phyloP scores from a whole-genome alignment of 106 monocot genomes.

The Platanthera guangdongensis region DNA sequence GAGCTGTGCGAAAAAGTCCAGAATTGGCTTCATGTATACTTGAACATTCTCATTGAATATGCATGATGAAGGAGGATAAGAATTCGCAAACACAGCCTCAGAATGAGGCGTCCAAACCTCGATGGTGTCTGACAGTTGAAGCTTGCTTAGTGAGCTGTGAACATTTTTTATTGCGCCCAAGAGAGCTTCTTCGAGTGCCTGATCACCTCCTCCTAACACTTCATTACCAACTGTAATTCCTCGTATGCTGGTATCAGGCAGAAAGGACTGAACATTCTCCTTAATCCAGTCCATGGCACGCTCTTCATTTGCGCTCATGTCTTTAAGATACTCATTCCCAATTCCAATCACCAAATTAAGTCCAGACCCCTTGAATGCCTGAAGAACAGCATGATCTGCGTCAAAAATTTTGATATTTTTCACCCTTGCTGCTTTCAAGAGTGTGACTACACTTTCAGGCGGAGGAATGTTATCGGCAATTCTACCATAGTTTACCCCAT shows the following conservation, averaged over 20 bases:
- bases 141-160: conserved; percentile 32
- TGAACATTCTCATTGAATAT: conserved; percentile 40
- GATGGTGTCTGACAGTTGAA: conserved; percentile 37
- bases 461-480: conserved; percentile 69
- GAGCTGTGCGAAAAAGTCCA: conserved; percentile 50
- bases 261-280: conserved; percentile 55
- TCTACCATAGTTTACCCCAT: conserved; percentile 81
- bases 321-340: conserved; percentile 43
- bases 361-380: conserved; percentile 63
- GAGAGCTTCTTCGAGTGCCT: conserved; percentile 39
- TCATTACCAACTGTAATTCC: conserved; percentile 74
- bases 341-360: conserved; percentile 46
- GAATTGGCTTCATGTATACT: conserved; percentile 48
- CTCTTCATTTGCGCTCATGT: conserved; percentile 44
- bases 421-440: conserved; percentile 56
- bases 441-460: conserved; percentile 50
- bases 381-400: conserved; percentile 58
- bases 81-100: conserved; percentile 62
- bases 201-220: conserved; percentile 50
- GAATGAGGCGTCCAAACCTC: conserved; percentile 70
- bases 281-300: conserved; percentile 61
- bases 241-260: conserved; percentile 50
- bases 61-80: conserved; percentile 75
- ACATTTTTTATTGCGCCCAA: conserved; percentile 54
- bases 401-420: conserved; percentile 69